Conservation (phyloP, 768 basidiomycete genomes). For the Kwoniella bestiolae region DNA sequence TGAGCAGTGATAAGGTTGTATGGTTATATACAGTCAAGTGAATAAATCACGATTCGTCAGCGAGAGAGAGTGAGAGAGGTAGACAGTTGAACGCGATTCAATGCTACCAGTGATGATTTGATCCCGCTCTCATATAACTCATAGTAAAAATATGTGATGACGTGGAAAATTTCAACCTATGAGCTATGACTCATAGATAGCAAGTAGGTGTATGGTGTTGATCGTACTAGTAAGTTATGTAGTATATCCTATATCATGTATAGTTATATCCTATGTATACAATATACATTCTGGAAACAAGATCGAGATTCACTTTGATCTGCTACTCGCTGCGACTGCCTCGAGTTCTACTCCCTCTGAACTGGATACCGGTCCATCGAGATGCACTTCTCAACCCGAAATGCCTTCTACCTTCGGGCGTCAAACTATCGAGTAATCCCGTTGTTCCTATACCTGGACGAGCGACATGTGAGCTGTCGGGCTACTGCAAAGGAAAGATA, state of each 20-base stretch:
- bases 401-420: slow-evolving; percentile 80
- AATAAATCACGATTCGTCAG: slow-evolving; percentile 27
- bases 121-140: neutral
- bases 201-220: neutral
- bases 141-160: slow-evolving; percentile 9
- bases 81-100: too few species aligned
- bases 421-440: slow-evolving; percentile 75
- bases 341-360: too few species aligned
- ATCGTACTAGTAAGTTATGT: too few species aligned
- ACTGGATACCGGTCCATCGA: too few species aligned
- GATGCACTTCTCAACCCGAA: slow-evolving; percentile 74
- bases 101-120: slow-evolving; percentile 12
- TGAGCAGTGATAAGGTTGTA: neutral
- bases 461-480: slow-evolving; percentile 66
- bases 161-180: neutral
- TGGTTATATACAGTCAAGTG: neutral
- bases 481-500: neutral
- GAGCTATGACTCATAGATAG: neutral
- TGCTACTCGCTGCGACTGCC: too few species aligned
- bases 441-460: slow-evolving; percentile 85
- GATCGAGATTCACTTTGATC: too few species aligned
- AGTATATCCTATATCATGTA: too few species aligned
- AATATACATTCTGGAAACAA: too few species aligned
- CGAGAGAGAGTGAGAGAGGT: slow-evolving; percentile 10
- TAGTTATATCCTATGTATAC: too few species aligned